Conservation (phyloP, 306 rosid genomes). For the Medicago lupulina region DNA sequence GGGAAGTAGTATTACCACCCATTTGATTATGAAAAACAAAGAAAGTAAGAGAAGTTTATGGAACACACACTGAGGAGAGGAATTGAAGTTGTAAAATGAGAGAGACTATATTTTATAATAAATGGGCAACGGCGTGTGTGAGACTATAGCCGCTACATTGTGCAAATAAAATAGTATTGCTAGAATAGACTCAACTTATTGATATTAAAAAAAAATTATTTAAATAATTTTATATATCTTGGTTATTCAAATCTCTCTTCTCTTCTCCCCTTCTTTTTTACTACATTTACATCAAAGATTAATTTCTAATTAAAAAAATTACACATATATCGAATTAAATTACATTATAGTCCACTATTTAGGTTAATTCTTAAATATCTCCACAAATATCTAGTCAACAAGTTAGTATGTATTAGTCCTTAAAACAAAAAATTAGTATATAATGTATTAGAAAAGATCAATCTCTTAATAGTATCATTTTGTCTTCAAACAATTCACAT, state of each 20-base stretch:
- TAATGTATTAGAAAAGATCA: no score
- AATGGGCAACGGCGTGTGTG: conserved; percentile 21
- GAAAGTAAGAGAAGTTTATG: conserved; percentile 9
- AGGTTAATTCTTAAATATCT: no score
- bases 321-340: no score
- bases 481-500: no score
- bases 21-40: conserved; percentile 33
- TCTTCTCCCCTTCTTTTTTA: background rate
- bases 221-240: conserved; percentile 7
- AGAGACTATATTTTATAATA: conserved; percentile 41
- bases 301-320: no score
- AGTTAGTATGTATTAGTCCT: no score
- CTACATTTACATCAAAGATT: background rate
- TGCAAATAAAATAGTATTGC: background rate
- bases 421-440: no score
- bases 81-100: conserved; percentile 18
- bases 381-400: no score
- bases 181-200: conserved; percentile 28
- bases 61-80: background rate
- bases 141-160: conserved; percentile 17
- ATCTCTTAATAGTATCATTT: no score
- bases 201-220: conserved; percentile 23
- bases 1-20: conserved; percentile 67
- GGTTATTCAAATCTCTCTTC: background rate
- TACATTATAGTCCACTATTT: no score